phyloP scores from a whole-genome alignment of 371 early-diverging fungal species.

The Lichtheimia ornata region DNA sequence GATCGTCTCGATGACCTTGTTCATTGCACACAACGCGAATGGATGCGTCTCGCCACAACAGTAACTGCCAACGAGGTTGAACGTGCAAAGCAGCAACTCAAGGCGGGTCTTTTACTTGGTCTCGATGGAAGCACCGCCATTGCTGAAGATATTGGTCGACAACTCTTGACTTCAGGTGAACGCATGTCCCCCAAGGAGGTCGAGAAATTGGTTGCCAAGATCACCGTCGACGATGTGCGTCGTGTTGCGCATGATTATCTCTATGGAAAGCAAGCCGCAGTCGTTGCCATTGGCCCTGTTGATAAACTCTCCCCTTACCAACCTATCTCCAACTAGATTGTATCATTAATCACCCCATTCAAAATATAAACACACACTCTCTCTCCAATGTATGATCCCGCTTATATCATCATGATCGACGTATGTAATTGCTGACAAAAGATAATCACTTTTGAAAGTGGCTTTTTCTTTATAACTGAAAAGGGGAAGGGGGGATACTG shows the following conservation, averaged over 20 bases:
- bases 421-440: too few species aligned
- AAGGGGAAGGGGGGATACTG: neutral
- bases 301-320: conserved; percentile 75
- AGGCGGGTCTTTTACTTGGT: conserved; percentile 86
- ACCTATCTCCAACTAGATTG: neutral
- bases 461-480: too few species aligned
- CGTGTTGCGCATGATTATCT: conserved; percentile 84
- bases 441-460: too few species aligned
- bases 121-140: conserved; percentile 93
- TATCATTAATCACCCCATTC: neutral
- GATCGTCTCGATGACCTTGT: conserved; percentile 84
- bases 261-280: conserved; percentile 80
- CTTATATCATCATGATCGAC: too few species aligned
- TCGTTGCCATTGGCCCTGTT: conserved; percentile 91
- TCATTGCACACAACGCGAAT: conserved; percentile 87
- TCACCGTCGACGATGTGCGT: conserved; percentile 76
- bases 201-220: conserved; percentile 34
- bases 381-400: too few species aligned
- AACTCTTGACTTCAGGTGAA: conserved; percentile 89
- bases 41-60: conserved; percentile 84
- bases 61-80: conserved; percentile 94
- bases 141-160: conserved; percentile 97
- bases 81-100: conserved; percentile 97
- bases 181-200: conserved; percentile 70
- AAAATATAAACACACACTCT: too few species aligned